Conservation (phyloP, 83 land plant genomes). For the Thuja plicata region DNA sequence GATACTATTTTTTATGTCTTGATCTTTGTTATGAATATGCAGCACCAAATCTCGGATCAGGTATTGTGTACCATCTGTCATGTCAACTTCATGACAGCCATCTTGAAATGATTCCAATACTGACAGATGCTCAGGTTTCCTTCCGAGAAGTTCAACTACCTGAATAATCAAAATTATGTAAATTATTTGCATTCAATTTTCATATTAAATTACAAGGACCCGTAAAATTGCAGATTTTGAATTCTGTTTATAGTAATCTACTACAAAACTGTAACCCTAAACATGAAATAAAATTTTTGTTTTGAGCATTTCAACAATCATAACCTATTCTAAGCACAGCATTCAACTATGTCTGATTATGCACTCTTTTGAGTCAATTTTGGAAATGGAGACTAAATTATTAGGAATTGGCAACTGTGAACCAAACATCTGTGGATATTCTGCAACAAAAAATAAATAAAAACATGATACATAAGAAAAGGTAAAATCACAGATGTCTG, state of each 20-base stretch:
- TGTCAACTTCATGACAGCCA: too few species aligned
- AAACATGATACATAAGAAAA: neutral
- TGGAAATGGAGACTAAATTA: neutral
- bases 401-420: neutral
- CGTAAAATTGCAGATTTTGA: neutral
- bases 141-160: too few species aligned
- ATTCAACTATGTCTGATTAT: neutral
- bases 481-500: too few species aligned
- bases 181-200: neutral
- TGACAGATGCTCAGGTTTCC: too few species aligned
- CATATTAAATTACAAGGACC: neutral
- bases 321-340: neutral
- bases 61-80: too few species aligned
- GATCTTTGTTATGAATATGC: too few species aligned
- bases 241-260: neutral
- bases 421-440: neutral
- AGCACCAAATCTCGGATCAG: too few species aligned
- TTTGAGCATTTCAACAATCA: neutral
- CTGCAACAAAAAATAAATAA: neutral
- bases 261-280: neutral
- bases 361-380: neutral
- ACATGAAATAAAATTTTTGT: neutral
- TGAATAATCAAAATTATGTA: neutral
- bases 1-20: too few species aligned
- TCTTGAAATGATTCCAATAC: too few species aligned